Conservation (phyloP, 495 filamentous ascomycete genomes). For the Lentithecium fluviatile region DNA sequence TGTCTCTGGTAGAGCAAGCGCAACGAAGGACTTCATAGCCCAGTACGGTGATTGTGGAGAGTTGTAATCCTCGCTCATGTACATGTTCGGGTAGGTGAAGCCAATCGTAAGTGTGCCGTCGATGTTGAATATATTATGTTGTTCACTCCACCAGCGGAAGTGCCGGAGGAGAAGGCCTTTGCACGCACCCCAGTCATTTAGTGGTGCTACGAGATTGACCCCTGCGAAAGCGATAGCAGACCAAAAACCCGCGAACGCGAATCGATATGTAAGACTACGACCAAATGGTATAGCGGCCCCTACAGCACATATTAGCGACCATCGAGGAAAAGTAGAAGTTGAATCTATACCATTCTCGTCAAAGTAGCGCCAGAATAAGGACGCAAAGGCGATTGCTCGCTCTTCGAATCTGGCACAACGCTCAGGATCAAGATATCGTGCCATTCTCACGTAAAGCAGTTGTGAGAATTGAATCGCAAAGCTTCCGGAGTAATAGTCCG, state of each 20-base stretch:
- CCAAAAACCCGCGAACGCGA: constrained; percentile 21
- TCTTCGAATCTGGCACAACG: constrained; percentile 10
- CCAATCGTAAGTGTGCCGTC: constrained; percentile 25
- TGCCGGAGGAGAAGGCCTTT: constrained; percentile 23
- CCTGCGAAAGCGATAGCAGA: constrained; percentile 15
- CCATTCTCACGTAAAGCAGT: constrained; percentile 16
- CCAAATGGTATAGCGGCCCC: constrained; percentile 22
- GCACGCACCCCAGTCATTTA: constrained; percentile 9
- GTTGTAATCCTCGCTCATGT: constrained; percentile 28
- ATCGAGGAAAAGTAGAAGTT: neutral
- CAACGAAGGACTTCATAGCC: constrained; percentile 23
- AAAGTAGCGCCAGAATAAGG: constrained; percentile 20
- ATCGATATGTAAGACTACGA: constrained; percentile 22
- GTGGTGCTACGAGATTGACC: constrained; percentile 1
- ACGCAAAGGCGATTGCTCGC: neutral
- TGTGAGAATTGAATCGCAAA: constrained; percentile 28
- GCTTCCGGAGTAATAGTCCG: constrained; percentile 27
- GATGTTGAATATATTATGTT: constrained; percentile 22
- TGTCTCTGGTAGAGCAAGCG: neutral
- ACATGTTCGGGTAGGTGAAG: constrained; percentile 24
- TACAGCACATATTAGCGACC: neutral
- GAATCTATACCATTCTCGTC: constrained; percentile 7
- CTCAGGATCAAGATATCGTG: constrained; percentile 14
- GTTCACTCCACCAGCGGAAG: constrained; percentile 20
- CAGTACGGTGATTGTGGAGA: constrained; percentile 25